Evolutionary conservation across 1,139 yeast species (phyloP).

Genomic region (Protomyces gravidus): DNA sequence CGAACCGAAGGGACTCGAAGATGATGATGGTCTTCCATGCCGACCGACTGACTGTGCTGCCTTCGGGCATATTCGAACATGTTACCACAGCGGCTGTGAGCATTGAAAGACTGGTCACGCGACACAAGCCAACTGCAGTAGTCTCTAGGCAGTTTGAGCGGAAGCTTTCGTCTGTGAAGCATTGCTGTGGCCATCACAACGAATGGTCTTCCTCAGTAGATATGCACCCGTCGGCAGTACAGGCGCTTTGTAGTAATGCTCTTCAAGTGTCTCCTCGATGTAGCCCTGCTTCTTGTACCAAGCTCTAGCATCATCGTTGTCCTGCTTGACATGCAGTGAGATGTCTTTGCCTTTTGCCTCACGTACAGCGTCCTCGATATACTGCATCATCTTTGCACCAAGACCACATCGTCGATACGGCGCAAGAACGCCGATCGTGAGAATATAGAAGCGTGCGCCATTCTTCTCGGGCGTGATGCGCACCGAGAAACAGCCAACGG

Average conservation of each 20-base stretch:
- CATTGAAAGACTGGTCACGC: no score
- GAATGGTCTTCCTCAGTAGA: constrained; percentile 14
- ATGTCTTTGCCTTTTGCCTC: constrained; percentile 19
- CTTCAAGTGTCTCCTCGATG: constrained; percentile 9
- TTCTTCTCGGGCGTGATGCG: constrained; percentile 26
- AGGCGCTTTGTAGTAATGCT: constrained; percentile 19
- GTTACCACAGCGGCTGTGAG: no score
- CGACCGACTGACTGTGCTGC: no score
- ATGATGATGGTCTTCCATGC: no score
- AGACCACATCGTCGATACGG: constrained; percentile 28
- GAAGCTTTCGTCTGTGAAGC: no score
- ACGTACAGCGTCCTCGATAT: constrained; percentile 11
- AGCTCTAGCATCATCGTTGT: constrained; percentile 15
- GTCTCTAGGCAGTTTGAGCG: no score
- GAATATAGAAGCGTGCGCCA: constrained; percentile 21
- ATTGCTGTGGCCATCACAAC: no score
- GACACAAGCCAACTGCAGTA: no score
- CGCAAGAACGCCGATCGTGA: constrained; percentile 31
- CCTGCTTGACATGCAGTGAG: constrained; percentile 23
- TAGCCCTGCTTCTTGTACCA: constrained; percentile 26
- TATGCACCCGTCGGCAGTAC: constrained; percentile 16
- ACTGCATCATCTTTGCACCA: constrained; percentile 23
- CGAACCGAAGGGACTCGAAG: no score
- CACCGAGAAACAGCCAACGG: constrained; percentile 28
- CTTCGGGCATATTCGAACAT: no score